These are phyloP conservation scores for Gracilaria caudata DNA, from an alignment of 23 red algal genomes.

Conservation along the genomic window DNA sequence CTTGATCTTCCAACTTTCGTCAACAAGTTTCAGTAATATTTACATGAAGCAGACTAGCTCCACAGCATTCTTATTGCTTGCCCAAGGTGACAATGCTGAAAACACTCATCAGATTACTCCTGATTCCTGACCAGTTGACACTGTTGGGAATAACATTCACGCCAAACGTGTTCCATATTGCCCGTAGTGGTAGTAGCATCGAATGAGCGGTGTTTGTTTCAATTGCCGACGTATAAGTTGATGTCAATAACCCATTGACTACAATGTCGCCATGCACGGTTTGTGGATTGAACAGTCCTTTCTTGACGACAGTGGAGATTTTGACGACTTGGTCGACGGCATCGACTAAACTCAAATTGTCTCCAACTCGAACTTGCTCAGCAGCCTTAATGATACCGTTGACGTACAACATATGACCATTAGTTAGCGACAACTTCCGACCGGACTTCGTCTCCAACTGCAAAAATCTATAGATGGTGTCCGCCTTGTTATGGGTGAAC, in stretches of 20 bases:
- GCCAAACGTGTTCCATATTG: constrained; percentile 5
- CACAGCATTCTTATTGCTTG: constrained; percentile 14
- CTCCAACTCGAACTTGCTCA: constrained; percentile 6
- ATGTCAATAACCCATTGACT: constrained; percentile 56
- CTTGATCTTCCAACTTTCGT: constrained; percentile 85
- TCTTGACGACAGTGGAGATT: constrained; percentile 31
- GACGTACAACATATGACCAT: constrained; percentile 49
- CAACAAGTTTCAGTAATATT: constrained; percentile 88
- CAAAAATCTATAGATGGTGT: constrained; percentile 23
- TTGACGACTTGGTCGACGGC: constrained; percentile 7
- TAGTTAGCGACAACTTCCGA: constrained; percentile 31
- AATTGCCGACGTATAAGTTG: constrained; percentile 56
- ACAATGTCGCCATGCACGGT: constrained; percentile 80
- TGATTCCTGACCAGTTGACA: constrained; percentile 17
- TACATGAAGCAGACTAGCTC: constrained; percentile 15
- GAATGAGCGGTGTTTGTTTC: constrained; percentile 41
- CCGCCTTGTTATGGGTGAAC: constrained; percentile 56
- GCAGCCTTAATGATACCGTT: constrained; percentile 43
- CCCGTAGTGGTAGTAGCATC: constrained; percentile 52
- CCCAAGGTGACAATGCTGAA: not conserved
- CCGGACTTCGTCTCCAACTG: constrained; percentile 35
- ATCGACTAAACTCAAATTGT: constrained; percentile 18
- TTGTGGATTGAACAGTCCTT: constrained; percentile 78
- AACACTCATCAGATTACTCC: constrained; percentile 9
- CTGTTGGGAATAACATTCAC: not conserved